Base-by-base conservation (phyloP, 1,139 yeast genomes). In the Protomyces arabidopsidicola region DNA sequence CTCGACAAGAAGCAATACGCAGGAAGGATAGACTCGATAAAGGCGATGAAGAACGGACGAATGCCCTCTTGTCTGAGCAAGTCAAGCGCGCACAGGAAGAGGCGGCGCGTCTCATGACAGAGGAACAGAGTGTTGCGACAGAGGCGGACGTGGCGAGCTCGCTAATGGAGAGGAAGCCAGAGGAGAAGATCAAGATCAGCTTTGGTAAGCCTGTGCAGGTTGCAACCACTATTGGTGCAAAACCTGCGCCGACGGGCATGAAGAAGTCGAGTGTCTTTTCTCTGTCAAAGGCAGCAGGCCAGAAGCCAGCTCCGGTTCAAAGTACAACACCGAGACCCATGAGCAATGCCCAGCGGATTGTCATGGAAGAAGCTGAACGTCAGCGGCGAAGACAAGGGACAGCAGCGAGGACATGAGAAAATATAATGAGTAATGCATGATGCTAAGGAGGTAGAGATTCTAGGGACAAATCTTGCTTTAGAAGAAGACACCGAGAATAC, bases 401-500 rank as follows among this genome's bases (percentile, higher is more conserved):
- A 48, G 27, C 48, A 38, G 48, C 48, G 42, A 4, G 42, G 18
- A 36, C 14, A 36, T 14, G 18, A 36, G 4, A 5, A 3, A n/a
- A 36, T 1, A 9, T 36, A 6, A 36, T 9, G 42, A 36, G 42
- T 12, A 36, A 36, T 36, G 42, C 42, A 14, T 27, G 14, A 36
- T 36, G 42, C 42, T 36, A 36, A 9, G 16, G 5, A 36, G 18
- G 42, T 5, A 36, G 31, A 2, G 31, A 27, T 27, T 27, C 31
- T 27, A 27, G 31, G 6, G 31, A 27, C 31, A 27, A n/a, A n/a
- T n/a, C n/a, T n/a, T 35, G 42, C 35, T 53, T 77, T 86, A 90
- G 84, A 91, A 91, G 71, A 91, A 97, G 80, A 88, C 91, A 76
- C 98, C 98, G 76, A 91, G 85, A 77, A 91, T 87, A 83, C 91